Percentiles rank a stretch among this genome's conserved stretches.
phyloP scores from a whole-genome alignment of 2,329 filamentous ascomycete species.

The Hypoxylon sp. region DNA sequence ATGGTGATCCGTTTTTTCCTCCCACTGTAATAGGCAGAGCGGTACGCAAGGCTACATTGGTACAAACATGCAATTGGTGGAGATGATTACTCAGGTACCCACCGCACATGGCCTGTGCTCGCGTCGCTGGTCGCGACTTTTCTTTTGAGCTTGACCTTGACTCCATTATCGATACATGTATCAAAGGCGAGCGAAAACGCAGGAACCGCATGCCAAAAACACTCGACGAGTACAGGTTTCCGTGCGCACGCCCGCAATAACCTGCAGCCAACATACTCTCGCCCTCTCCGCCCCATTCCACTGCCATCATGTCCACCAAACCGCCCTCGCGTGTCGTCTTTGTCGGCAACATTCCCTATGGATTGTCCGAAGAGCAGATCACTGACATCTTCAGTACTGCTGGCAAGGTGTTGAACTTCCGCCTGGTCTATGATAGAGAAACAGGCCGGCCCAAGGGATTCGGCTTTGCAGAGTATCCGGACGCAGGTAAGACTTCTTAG shows the following conservation, averaged over 20 bases:
- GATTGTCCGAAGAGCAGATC: conserved; percentile 96
- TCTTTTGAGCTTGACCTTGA: conserved; percentile 9
- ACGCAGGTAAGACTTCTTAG: conserved; percentile 73
- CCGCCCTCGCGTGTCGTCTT: conserved; percentile 85
- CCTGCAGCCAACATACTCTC: conserved; percentile 1
- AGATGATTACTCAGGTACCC: not conserved
- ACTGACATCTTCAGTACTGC: conserved; percentile 92
- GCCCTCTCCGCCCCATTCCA: conserved; percentile 6
- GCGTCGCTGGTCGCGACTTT: conserved; percentile 11
- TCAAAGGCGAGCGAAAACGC: not conserved
- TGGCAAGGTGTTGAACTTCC: conserved; percentile 91
- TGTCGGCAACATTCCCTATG: conserved; percentile 79
- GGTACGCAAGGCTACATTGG: not conserved
- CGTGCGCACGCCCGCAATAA: not conserved
- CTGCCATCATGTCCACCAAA: conserved; percentile 75
- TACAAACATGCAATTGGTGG: conserved; percentile 2
- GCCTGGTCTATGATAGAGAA: conserved; percentile 94
- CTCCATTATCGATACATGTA: conserved; percentile 17
- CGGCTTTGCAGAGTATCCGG: conserved; percentile 95
- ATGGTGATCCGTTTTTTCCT: conserved; percentile 37
- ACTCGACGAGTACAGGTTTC: not conserved
- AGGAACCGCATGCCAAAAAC: not conserved
- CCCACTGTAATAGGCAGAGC: not conserved
- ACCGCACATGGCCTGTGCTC: conserved; percentile 8
- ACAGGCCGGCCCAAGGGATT: conserved; percentile 96